phyloP scores from a whole-genome alignment of 257 asterid species.

The Knoxia roxburghii region DNA sequence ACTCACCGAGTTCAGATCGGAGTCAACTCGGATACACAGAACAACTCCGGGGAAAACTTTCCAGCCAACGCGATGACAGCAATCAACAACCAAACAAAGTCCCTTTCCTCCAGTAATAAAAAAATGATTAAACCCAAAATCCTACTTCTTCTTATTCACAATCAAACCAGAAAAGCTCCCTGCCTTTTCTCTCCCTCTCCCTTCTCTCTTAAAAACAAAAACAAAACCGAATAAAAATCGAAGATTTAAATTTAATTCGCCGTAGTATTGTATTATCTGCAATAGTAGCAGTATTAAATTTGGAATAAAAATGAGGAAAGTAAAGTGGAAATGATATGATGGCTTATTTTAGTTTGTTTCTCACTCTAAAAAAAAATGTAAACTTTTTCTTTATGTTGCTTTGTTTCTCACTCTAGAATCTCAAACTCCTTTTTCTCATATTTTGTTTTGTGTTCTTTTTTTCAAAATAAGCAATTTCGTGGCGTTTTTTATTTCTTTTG shows the following conservation, averaged over 20 bases:
- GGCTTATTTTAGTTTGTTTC: constrained; percentile 7
- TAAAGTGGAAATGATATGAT: constrained; percentile 6
- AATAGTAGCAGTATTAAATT: background rate
- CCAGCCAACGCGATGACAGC: constrained; percentile 20
- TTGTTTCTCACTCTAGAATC: constrained; percentile 26
- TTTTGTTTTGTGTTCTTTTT: background rate
- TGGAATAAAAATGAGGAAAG: background rate
- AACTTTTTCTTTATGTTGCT: background rate
- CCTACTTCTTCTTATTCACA: background rate
- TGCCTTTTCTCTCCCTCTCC: constrained; percentile 12
- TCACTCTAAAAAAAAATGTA: constrained; percentile 17
- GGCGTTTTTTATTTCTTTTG: background rate
- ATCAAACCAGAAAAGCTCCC: constrained; percentile 13
- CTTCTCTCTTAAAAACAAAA: no score
- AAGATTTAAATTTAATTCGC: background rate
- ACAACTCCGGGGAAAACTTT: no score
- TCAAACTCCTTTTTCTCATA: background rate
- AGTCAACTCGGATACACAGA: constrained; percentile 24
- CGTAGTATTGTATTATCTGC: background rate
- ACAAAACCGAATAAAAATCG: background rate
- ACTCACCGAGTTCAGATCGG: constrained; percentile 65
- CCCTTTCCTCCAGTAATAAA: background rate
- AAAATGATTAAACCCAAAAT: background rate
- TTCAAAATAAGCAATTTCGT: background rate
- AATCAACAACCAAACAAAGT: constrained; percentile 16